Base-by-base conservation (phyloP, 2,329 filamentous ascomycete species). In the Hymenoscyphus fraxineus region DNA sequence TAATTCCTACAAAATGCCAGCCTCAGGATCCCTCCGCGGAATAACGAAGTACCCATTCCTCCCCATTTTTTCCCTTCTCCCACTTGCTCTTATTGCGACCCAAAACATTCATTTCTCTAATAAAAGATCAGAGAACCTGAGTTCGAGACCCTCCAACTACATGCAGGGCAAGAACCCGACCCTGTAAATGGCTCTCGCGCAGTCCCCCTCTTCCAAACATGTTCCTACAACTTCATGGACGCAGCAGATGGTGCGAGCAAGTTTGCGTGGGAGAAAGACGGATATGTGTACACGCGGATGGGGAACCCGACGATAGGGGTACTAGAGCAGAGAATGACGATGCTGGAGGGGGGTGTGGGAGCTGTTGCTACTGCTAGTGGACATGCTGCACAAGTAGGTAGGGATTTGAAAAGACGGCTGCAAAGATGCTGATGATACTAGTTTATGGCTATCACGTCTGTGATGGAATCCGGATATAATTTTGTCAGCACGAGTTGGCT, bases 181-280 rank as follows among this genome's bases (percentile, higher is more conserved):
- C 74, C 83, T 12, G 73, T 81, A 1, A 90, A 88, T 64, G 88
- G 88, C 57, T 81, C 88, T 19, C 83, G 88, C 65, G 88, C 88
- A 41, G 87, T 89, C 3, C 88, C 88, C 27, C 89, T 90, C 73
- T 91, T 90, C 74, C 85, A 87, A 4, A 88, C 87, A 19, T 87
- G 81, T 7, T 90, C 87, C 27, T 90, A 80, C 73, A 81, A 81
- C 58, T 90, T 90, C 82, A 85, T 89, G 81, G 85, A 89, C 76
- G 88, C 85, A 22, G 87, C 86, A 55, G 88, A 90, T 72, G 88
- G 85, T 65, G 88, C 87, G 55, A 81, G 86, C 71, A 84, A 90
- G 41, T 90, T 90, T 73, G 85, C 86, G 69, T 85, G 90, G 74
- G 88, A 89, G 74, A 86, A 90, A 73, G 85, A 87, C 72, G 88